A percentile compares a stretch with the other conserved stretches of the same genome.
Conservation (phyloP, 805 yeast species). For the Saturnispora gosingensis region DNA sequence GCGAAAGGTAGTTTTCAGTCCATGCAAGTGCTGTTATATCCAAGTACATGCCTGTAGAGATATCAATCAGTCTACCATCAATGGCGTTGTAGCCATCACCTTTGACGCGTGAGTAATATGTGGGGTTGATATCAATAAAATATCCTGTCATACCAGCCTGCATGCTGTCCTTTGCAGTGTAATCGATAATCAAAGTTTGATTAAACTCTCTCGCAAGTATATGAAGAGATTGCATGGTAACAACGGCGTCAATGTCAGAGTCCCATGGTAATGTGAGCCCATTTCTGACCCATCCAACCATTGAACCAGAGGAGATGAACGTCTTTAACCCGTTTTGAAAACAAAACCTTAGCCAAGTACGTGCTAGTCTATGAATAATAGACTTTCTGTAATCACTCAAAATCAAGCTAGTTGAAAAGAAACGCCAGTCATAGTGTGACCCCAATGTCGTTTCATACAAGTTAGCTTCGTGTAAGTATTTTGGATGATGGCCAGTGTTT, state of each 20-base stretch:
- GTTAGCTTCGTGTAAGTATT: constrained; percentile 37
- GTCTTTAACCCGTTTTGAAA: constrained; percentile 35
- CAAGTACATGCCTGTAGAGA: constrained; percentile 37
- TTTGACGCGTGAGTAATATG: constrained; percentile 28
- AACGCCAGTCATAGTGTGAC: constrained; percentile 41
- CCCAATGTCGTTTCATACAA: constrained; percentile 25
- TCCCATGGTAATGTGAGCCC: constrained; percentile 56
- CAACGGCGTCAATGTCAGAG: constrained; percentile 52
- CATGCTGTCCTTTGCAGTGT: constrained; percentile 12
- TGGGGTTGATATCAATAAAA: constrained; percentile 28
- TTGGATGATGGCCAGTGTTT: constrained; percentile 16
- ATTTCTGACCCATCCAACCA: constrained; percentile 55
- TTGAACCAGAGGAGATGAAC: constrained; percentile 59
- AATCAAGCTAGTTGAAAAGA: constrained; percentile 26
- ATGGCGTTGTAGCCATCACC: constrained; percentile 43
- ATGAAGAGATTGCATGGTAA: constrained; percentile 38
- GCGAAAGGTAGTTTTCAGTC: constrained; percentile 9
- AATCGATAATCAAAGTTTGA: constrained; percentile 41
- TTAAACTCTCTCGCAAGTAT: constrained; percentile 38
- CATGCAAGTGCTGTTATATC: constrained; percentile 34
- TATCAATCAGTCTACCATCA: constrained; percentile 47
- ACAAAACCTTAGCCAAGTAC: constrained; percentile 48
- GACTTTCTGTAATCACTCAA: constrained; percentile 17
- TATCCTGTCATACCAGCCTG: constrained; percentile 25
- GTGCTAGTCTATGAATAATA: constrained; percentile 37